These are phyloP conservation scores for Rhodotorula toruloides DNA, from an alignment of 768 basidiomycete genomes.

Conservation along the genomic window DNA sequence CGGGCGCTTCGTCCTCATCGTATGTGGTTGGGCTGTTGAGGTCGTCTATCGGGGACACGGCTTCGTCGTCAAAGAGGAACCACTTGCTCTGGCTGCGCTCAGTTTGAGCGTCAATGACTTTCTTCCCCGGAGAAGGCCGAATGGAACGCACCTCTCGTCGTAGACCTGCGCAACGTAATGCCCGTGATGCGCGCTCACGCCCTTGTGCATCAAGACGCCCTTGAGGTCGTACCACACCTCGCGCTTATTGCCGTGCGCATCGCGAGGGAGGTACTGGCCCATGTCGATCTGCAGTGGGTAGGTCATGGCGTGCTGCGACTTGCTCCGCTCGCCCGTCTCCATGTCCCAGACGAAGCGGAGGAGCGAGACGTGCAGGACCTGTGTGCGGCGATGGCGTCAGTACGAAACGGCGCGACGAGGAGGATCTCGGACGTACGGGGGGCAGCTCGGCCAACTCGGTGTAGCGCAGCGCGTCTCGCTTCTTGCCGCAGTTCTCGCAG, in stretches of 20 bases:
- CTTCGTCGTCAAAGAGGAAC: constrained; percentile 91
- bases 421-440: constrained; percentile 55
- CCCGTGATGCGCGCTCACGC: constrained; percentile 83
- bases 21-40: constrained; percentile 41
- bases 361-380: constrained; percentile 77
- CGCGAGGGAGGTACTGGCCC: constrained; percentile 55
- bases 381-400: neutral
- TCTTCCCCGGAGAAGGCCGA: too few species aligned
- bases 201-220: constrained; percentile 82
- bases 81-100: constrained; percentile 60
- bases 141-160: constrained; percentile 56
- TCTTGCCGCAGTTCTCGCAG: constrained; percentile 66
- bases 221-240: constrained; percentile 66
- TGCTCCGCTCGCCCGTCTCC: constrained; percentile 71
- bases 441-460: constrained; percentile 67
- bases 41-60: constrained; percentile 52
- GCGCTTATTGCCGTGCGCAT: constrained; percentile 11
- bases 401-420: neutral
- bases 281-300: constrained; percentile 74
- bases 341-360: constrained; percentile 88
- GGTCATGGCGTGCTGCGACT: constrained; percentile 72
- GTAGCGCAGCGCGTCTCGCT: constrained; percentile 74
- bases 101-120: too few species aligned
- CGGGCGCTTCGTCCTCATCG: constrained; percentile 34
- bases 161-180: constrained; percentile 83